phyloP scores from a whole-genome alignment of 2,329 filamentous ascomycete species.

The Phyllosticta citrichinensis region DNA sequence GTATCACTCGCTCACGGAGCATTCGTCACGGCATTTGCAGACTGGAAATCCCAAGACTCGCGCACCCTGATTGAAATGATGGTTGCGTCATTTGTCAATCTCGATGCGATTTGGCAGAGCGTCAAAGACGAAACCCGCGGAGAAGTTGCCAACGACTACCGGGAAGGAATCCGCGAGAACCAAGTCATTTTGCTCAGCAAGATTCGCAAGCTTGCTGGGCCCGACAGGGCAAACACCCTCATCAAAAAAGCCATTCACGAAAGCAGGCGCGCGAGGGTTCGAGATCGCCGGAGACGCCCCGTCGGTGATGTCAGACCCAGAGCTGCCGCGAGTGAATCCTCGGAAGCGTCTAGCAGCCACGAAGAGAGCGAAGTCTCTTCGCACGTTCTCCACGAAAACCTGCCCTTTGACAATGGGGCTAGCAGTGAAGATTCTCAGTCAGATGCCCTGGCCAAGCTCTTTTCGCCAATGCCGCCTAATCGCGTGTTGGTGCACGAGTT shows the following conservation, averaged over 20 bases:
- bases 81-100: slow-evolving; percentile 76
- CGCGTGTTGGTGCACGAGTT: slow-evolving; percentile 68
- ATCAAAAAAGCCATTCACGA: slow-evolving; percentile 67
- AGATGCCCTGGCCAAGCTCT: slow-evolving; percentile 41
- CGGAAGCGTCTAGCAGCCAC: slow-evolving; percentile 18
- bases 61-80: slow-evolving; percentile 71
- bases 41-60: slow-evolving; percentile 75
- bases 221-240: slow-evolving; percentile 58
- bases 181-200: slow-evolving; percentile 69
- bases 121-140: slow-evolving; percentile 70
- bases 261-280: slow-evolving; percentile 52
- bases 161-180: slow-evolving; percentile 69
- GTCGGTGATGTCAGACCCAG: slow-evolving; percentile 62
- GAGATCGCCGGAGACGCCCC: slow-evolving; percentile 46
- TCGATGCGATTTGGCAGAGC: slow-evolving; percentile 74
- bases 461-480: slow-evolving; percentile 60
- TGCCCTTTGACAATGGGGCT: neutral
- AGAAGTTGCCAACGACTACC: slow-evolving; percentile 65
- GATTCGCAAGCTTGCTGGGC: slow-evolving; percentile 68
- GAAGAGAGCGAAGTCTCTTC: slow-evolving; percentile 15
- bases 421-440: slow-evolving; percentile 23
- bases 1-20: slow-evolving; percentile 61
- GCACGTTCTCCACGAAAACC: slow-evolving; percentile 21
- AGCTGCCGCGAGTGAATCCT: slow-evolving; percentile 43
- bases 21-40: slow-evolving; percentile 69